Conservation (phyloP, 768 basidiomycete genomes). For the Daedalea quercina region DNA sequence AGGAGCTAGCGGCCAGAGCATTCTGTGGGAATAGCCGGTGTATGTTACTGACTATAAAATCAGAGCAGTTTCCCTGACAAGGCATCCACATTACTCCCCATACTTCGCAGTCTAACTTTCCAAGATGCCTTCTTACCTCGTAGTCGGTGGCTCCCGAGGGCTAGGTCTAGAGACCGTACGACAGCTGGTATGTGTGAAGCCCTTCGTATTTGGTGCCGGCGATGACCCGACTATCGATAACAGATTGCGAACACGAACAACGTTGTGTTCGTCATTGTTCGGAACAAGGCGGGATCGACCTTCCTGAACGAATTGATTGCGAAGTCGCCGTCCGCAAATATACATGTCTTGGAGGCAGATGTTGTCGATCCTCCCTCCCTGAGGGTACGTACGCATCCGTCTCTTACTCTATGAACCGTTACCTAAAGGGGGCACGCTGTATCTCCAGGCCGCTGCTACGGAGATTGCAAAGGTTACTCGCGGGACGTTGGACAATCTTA, state of each 20-base stretch:
- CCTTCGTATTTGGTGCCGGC: too few relatives aligned
- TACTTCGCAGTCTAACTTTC: too few relatives aligned
- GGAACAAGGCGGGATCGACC: constrained; percentile 7
- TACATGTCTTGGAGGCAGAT: constrained; percentile 31
- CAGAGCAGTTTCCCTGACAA: too few relatives aligned
- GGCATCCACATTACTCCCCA: too few relatives aligned
- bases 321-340: constrained; percentile 12
- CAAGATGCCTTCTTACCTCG: constrained; percentile 17
- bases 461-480: constrained; percentile 22
- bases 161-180: constrained; percentile 12
- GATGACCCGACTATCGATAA: too few relatives aligned
- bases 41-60: too few relatives aligned
- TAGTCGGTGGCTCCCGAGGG: constrained; percentile 17
- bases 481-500: constrained; percentile 29
- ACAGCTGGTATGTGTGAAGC: constrained; percentile 2
- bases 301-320: constrained; percentile 2
- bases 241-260: constrained; percentile 3
- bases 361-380: constrained; percentile 24
- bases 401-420: not conserved
- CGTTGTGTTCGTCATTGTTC: constrained; percentile 17
- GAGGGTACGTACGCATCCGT: constrained; percentile 4
- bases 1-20: too few relatives aligned
- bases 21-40: too few relatives aligned
- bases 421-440: not conserved
- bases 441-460: constrained; percentile 20